Base-by-base conservation (phyloP, 306 rosid species). In the Vigna radiata region DNA sequence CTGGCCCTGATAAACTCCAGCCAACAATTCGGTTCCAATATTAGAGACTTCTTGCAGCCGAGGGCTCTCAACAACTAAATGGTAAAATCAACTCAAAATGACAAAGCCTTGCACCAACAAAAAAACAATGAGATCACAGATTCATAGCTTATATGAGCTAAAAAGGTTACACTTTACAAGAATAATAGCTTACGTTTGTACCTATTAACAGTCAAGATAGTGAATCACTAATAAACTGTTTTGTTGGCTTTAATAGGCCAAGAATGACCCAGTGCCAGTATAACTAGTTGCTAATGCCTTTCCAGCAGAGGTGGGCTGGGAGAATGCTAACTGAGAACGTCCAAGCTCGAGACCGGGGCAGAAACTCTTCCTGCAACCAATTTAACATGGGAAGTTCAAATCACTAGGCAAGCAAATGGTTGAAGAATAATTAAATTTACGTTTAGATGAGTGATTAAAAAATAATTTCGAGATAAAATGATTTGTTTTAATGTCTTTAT, bases 221-320 rank as follows among this genome's bases (percentile, higher is more conserved):
- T 39, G 36, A 63, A 63, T 76, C 53, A 36, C 8, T 37, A 63
- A n/a, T 37, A 15, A 69, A 60, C 37, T 48, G 53, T 70, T 83
- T 50, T 21, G 33, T 55, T 68, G 31, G 76, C 67, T 58, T 77
- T 89, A 61, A 82, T 95, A 92, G 70, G 88, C 91, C 88, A 88
- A 83, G 70, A 89, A 88, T 70, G 89, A 86, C 36, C 77, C 80
- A 52, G 82, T 81, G 75, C 92, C 91, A 36, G 82, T 44, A 65
- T 88, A 92, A 58, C 73, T 86, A 63, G 85, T 83, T 66, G 93
- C 97, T 90, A 95, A 81, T 58, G 88, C 87, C 83, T 80, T 88
- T 80, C 97, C 99, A 63, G 73, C 73, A 7, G 89, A 87, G 77
- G 97, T 90, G 62, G 95, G 99, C 78, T 85, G 90, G 65, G 99